A percentile compares a stretch with the other conserved stretches of the same genome.
phyloP scores from a whole-genome alignment of 1,139 yeast genomes.

The Sugiyamaella castrensis region DNA sequence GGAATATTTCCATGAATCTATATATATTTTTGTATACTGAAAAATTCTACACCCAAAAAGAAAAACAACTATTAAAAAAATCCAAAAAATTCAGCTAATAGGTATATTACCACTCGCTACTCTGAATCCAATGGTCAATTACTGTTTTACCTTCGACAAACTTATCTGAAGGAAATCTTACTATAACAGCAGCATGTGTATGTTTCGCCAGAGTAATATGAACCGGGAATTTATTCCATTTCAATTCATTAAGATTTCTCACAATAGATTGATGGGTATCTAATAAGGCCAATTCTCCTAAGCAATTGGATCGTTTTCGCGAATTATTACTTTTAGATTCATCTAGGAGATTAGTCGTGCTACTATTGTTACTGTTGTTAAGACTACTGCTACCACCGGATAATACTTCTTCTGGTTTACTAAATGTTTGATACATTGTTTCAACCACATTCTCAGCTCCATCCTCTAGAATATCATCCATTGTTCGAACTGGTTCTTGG shows the following conservation, averaged over 20 bases:
- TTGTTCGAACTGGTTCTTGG: constrained; percentile 16
- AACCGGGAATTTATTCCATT: constrained; percentile 71
- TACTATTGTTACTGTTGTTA: neutral
- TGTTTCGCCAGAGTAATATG: constrained; percentile 61
- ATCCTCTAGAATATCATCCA: constrained; percentile 41
- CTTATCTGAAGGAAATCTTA: constrained; percentile 50
- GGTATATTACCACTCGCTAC: constrained; percentile 16
- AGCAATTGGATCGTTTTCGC: constrained; percentile 11
- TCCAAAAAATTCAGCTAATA: neutral
- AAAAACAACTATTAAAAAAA: constrained; percentile 2
- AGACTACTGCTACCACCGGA: neutral
- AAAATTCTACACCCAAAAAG: neutral
- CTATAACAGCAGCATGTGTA: constrained; percentile 81
- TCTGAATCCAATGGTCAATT: constrained; percentile 59
- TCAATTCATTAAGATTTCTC: constrained; percentile 51
- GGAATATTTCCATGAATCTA: no score
- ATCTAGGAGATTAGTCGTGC: constrained; percentile 4
- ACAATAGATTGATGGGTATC: constrained; percentile 51
- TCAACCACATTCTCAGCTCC: constrained; percentile 55
- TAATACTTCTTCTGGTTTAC: constrained; percentile 12
- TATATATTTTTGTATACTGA: no score
- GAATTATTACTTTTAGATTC: constrained; percentile 8
- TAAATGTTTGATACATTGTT: constrained; percentile 32
- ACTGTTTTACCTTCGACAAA: constrained; percentile 68
- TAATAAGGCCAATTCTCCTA: constrained; percentile 2